Conservation (phyloP, 2,329 filamentous ascomycete genomes). For the Incumbomyces lentus region DNA sequence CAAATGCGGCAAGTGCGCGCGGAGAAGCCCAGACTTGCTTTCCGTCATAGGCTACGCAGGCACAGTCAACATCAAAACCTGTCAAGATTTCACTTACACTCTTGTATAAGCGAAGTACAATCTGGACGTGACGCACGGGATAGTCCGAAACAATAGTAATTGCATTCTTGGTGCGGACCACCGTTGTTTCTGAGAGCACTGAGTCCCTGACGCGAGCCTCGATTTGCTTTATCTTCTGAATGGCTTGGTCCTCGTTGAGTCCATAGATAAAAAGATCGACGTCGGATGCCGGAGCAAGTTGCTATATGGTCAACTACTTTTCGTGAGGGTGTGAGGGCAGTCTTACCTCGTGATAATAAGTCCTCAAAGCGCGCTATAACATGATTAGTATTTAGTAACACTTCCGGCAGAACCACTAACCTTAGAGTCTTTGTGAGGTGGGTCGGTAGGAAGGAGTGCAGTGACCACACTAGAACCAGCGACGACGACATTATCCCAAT, state of each 20-base stretch:
- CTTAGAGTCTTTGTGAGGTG: conserved; percentile 52
- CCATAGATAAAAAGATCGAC: conserved; percentile 81
- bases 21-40: conserved; percentile 70
- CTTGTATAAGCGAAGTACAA: conserved; percentile 77
- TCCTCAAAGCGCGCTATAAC: conserved; percentile 31
- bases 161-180: conserved; percentile 75
- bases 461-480: conserved; percentile 75
- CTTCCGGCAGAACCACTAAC: conserved; percentile 2
- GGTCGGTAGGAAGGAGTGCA: conserved; percentile 60
- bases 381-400: neutral
- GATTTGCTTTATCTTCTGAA: conserved; percentile 76
- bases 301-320: conserved; percentile 26
- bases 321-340: too few relatives aligned
- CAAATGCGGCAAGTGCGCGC: conserved; percentile 64
- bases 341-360: conserved; percentile 62
- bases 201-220: conserved; percentile 65
- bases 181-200: conserved; percentile 72
- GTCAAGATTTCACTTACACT: conserved; percentile 75
- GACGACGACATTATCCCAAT: conserved; percentile 74
- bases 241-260: conserved; percentile 62
- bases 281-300: conserved; percentile 71
- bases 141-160: conserved; percentile 79
- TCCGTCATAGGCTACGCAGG: conserved; percentile 71
- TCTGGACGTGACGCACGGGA: conserved; percentile 73
- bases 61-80: conserved; percentile 80